Conservation (phyloP, 352 stramenopile species). For the Phytophthora meadii region DNA sequence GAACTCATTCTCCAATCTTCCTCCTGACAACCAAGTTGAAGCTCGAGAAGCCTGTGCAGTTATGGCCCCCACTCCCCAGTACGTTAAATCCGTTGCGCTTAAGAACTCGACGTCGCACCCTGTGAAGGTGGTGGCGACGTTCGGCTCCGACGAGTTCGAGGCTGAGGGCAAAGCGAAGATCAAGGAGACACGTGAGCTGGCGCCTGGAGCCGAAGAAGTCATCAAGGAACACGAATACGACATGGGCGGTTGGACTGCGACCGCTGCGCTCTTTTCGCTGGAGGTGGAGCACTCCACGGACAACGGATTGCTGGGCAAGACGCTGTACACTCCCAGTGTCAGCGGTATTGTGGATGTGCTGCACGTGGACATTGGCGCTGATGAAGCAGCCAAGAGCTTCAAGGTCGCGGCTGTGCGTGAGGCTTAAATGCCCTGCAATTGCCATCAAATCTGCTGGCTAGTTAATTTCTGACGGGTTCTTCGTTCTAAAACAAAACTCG, state of each 20-base stretch:
- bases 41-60: slow-evolving; percentile 8
- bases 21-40: slow-evolving; percentile 31
- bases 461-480: background rate
- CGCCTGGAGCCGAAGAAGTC: slow-evolving; percentile 39
- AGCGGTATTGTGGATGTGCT: slow-evolving; percentile 64
- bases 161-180: slow-evolving; percentile 75
- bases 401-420: slow-evolving; percentile 54
- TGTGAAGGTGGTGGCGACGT: slow-evolving; percentile 66
- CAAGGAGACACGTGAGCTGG: slow-evolving; percentile 57
- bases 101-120: slow-evolving; percentile 70
- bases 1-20: slow-evolving; percentile 2
- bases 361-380: slow-evolving; percentile 63
- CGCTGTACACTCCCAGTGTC: slow-evolving; percentile 64
- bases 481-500: slow-evolving; percentile 35
- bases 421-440: slow-evolving; percentile 27
- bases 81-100: slow-evolving; percentile 76
- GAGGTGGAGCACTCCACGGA: slow-evolving; percentile 53
- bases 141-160: slow-evolving; percentile 76
- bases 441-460: too few relatives aligned
- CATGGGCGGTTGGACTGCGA: slow-evolving; percentile 79
- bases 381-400: slow-evolving; percentile 42
- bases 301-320: slow-evolving; percentile 37
- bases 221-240: slow-evolving; percentile 78
- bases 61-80: slow-evolving; percentile 68
- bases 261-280: slow-evolving; percentile 64